Evolutionary conservation across 2,329 filamentous ascomycete genomes (phyloP).

Genomic region (Pyrenophora graminea): DNA sequence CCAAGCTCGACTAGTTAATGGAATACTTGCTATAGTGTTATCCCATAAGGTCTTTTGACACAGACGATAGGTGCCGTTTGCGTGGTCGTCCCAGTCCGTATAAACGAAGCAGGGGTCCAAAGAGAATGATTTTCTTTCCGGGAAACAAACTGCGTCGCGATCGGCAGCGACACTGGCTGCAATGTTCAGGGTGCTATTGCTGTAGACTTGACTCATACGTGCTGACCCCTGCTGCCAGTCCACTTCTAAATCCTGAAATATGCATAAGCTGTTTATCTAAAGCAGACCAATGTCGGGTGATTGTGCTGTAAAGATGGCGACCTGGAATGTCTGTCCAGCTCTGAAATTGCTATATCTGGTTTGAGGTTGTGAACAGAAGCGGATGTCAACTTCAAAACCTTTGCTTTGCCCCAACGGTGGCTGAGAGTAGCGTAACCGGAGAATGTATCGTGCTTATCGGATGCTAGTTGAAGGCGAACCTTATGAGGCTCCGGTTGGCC

Average conservation of each 20-base stretch:
- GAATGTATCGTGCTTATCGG: background rate
- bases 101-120: background rate
- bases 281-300: background rate
- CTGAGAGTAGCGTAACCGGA: background rate
- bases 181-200: background rate
- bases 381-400: background rate
- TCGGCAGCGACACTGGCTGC: background rate
- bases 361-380: background rate
- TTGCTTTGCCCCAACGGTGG: constrained; percentile 1
- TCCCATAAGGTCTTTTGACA: background rate
- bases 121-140: background rate
- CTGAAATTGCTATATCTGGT: background rate
- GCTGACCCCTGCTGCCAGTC: background rate
- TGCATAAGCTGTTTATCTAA: constrained; percentile 1
- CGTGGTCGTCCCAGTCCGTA: background rate
- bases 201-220: background rate
- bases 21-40: background rate
- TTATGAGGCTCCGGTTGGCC: background rate
- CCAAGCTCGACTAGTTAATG: no score
- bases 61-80: background rate
- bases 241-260: background rate
- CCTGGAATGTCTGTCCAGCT: background rate
- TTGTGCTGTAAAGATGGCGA: background rate
- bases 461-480: background rate
- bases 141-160: background rate